Base-by-base conservation (phyloP, 1,284 basidiomycete species). In the Tilletia walkeri region DNA sequence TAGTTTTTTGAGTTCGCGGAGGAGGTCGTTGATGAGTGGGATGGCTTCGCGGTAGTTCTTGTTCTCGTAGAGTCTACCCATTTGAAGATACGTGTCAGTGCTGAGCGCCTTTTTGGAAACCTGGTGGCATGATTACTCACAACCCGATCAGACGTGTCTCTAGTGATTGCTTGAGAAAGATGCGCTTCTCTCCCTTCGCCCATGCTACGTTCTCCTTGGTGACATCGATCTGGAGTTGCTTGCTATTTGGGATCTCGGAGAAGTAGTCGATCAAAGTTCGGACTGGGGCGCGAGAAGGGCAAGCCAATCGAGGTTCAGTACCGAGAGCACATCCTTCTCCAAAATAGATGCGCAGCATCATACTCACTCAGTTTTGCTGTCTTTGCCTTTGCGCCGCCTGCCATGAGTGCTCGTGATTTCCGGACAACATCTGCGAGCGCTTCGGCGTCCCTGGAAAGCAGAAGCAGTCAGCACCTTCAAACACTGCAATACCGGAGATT, bases 331-430 rank as follows among this genome's bases (percentile, higher is more conserved):
- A 24, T 6, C 12, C 67, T 63, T 54, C 5, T 16, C 24, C 12
- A 48, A 34, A 10, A 10, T 38, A 10, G 18, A 86, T 91, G 75
- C 75, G 94, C 93, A 30, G 24, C 24, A 30, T 30, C 24, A 30
- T 30, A 30, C 24, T 30, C 24, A 30, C 24, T 94, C 74, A 98
- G 89, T 86, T 97, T 97, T 2, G 95, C 95, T 0, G 95, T 97
- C 86, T 99, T 99, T 7, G 96, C 95, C 85, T 99, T 99, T 36
- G 95, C 95, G 1, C 94, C 94, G 16, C 91, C 91, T 0, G 92
- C 91, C 90, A 97, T 94, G 86, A 96, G 95, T 0, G 90, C 88
- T 68, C 94, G 87, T 0, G 93, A 95, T 41, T 91, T 88, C 0
- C 90, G 91, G 69, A 98, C 92, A 14, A 96, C 90, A 71, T 93